Evolutionary conservation across 2,329 filamentous ascomycete species (phyloP), one percentile per base, ranked within the genome.

Genomic region (Nemania abortiva): DNA sequence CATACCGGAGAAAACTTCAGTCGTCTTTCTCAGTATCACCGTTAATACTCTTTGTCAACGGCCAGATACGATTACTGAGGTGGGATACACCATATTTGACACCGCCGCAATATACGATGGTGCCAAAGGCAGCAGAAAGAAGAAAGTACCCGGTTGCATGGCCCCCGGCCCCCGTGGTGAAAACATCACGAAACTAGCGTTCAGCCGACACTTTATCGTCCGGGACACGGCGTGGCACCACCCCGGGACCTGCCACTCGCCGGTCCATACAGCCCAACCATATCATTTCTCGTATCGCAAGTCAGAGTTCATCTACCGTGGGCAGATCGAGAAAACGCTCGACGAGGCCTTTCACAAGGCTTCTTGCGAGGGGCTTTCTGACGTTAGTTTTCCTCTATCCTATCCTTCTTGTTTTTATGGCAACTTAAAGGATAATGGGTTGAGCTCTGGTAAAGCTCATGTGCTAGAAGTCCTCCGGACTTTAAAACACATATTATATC

Each of bases 261-360:
- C 53, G 1, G n/a, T 4, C 3, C 71, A 72, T 34, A 53, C 18
- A 0, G 71, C 69, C 6, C 69, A 72, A 10, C 71, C 71, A 1
- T 68, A 70, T 22, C 60, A 69, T 27, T 72, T 72, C 61, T 54
- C 63, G 5, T 72, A 65, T 58, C 57, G 57, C 24, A 71, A 67
- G 45, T 71, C 69, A 1, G 37, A 27, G 2, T 27, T 50, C 13
- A 60, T 72, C 15, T 1, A 22, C 1, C 50, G 66, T 9, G 15
- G 9, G 4, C 6, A 70, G 0, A 22, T 72, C 5, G 1, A 3
- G 3, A 31, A 29, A 2, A 63, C 18, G 1, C 49, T 72, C 3
- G 66, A 69, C 20, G 24, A 24, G 24, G 56, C 52, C 6, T 72
- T 65, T 50, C 10, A 29, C 2, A n/a, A 29, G 1, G 70, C 70